phyloP scores from a whole-genome alignment of 228 moss, liverwort and hornwort genomes.

The Sphagnum magellanicum region DNA sequence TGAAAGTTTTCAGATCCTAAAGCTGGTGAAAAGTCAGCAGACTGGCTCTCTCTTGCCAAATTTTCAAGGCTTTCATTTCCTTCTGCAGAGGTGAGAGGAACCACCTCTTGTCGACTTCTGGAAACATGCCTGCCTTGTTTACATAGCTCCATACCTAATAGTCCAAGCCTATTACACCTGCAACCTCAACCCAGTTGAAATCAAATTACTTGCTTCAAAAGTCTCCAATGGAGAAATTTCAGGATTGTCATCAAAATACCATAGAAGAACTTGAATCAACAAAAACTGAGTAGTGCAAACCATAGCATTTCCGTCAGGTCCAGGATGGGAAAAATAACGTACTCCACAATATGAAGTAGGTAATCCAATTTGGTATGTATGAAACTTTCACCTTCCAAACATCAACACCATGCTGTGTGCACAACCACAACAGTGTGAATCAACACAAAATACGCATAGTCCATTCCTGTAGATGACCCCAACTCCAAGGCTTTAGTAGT shows the following conservation, averaged over 20 bases:
- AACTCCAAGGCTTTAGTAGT: too few relatives aligned
- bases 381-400: conserved; percentile 29
- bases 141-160: conserved; percentile 21
- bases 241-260: too few relatives aligned
- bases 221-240: too few relatives aligned
- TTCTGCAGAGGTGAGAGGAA: neutral
- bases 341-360: conserved; percentile 33
- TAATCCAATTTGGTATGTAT: conserved; percentile 37
- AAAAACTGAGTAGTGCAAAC: too few relatives aligned
- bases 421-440: too few relatives aligned
- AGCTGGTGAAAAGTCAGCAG: too few relatives aligned
- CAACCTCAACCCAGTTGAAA: neutral
- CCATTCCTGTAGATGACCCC: too few relatives aligned
- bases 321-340: conserved; percentile 5
- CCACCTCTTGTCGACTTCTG: conserved; percentile 1
- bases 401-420: conserved; percentile 20
- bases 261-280: too few relatives aligned
- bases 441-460: too few relatives aligned
- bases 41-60: neutral
- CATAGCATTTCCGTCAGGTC: neutral
- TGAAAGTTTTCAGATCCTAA: too few relatives aligned
- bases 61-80: conserved; percentile 2
- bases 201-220: too few relatives aligned
- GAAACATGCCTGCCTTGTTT: conserved; percentile 12
- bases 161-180: conserved; percentile 30